phyloP scores from a whole-genome alignment of 768 basidiomycete species.

The Rhizopogon roseolus region DNA sequence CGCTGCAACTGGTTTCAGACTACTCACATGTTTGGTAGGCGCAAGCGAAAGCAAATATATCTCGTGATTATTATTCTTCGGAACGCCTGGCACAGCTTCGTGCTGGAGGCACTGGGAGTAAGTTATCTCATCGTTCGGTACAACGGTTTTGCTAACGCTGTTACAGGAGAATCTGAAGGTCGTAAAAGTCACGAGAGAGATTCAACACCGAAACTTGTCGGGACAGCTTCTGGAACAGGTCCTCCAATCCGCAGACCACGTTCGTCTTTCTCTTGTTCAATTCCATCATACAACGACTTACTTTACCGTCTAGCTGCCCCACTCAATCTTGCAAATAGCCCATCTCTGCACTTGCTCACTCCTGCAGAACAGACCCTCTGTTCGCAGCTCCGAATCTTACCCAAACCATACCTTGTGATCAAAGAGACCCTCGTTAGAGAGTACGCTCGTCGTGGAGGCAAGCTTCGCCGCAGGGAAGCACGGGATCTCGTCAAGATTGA shows the following conservation, averaged over 20 bases:
- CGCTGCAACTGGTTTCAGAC: neutral
- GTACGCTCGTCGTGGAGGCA: slow-evolving; percentile 85
- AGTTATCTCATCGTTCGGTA: slow-evolving; percentile 28
- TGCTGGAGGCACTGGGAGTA: slow-evolving; percentile 39
- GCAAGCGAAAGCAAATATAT: slow-evolving; percentile 53
- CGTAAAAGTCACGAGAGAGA: slow-evolving; percentile 60
- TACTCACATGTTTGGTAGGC: slow-evolving; percentile 33
- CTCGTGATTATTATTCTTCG: slow-evolving; percentile 52
- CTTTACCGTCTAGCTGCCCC: slow-evolving; percentile 40
- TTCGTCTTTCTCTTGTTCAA: slow-evolving; percentile 18
- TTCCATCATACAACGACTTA: neutral
- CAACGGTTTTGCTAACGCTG: slow-evolving; percentile 4
- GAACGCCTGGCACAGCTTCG: slow-evolving; percentile 50
- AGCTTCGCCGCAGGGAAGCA: slow-evolving; percentile 83
- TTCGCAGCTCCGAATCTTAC: slow-evolving; percentile 84
- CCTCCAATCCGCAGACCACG: slow-evolving; percentile 39
- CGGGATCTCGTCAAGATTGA: slow-evolving; percentile 90
- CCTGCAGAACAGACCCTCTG: slow-evolving; percentile 86
- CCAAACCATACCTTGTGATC: slow-evolving; percentile 92
- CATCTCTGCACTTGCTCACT: slow-evolving; percentile 86
- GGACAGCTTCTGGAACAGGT: slow-evolving; percentile 29
- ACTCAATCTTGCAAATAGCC: slow-evolving; percentile 87
- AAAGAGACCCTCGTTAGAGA: slow-evolving; percentile 94
- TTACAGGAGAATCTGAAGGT: slow-evolving; percentile 44
- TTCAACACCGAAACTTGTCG: slow-evolving; percentile 45